Conservation (phyloP, 805 yeast species). For the Candida rishiriensis region DNA sequence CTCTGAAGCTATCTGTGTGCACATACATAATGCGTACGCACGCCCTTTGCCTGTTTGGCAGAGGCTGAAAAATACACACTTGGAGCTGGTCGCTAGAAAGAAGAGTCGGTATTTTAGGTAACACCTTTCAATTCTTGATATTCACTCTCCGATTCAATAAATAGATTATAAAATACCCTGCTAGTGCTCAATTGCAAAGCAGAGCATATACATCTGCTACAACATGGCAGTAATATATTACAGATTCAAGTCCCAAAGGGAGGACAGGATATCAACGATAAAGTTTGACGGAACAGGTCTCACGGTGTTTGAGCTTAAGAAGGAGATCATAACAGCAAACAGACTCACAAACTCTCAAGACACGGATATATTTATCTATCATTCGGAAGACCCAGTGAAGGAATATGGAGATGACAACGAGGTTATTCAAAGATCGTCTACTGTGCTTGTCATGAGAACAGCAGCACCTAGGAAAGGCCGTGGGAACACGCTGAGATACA, state of each 20-base stretch:
- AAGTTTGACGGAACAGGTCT: slow-evolving; percentile 96
- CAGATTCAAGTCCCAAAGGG: slow-evolving; percentile 77
- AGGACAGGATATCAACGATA: slow-evolving; percentile 57
- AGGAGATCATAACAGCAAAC: slow-evolving; percentile 80
- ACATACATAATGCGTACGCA: too few relatives aligned
- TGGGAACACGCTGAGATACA: slow-evolving; percentile 65
- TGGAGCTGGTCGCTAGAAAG: too few relatives aligned
- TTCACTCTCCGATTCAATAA: too few relatives aligned
- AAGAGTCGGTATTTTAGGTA: too few relatives aligned
- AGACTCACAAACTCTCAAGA: slow-evolving; percentile 80
- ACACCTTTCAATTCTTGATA: too few relatives aligned
- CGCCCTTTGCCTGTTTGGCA: too few relatives aligned
- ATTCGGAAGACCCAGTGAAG: slow-evolving; percentile 43
- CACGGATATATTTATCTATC: slow-evolving; percentile 68
- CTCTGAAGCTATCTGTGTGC: too few relatives aligned
- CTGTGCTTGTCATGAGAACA: slow-evolving; percentile 74
- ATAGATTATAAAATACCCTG: too few relatives aligned
- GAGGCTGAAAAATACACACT: too few relatives aligned
- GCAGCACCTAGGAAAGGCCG: slow-evolving; percentile 52
- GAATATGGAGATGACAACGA: slow-evolving; percentile 86
- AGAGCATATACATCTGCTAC: background rate
- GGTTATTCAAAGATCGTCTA: slow-evolving; percentile 85
- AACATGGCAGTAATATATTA: slow-evolving; percentile 58
- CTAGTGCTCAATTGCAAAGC: too few relatives aligned
- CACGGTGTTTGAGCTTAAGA: slow-evolving; percentile 88